A percentile compares a stretch with the other conserved stretches of the same genome.
Evolutionary conservation across 2,329 filamentous ascomycete genomes (phyloP).

Genomic region (Fusarium drepaniforme): DNA sequence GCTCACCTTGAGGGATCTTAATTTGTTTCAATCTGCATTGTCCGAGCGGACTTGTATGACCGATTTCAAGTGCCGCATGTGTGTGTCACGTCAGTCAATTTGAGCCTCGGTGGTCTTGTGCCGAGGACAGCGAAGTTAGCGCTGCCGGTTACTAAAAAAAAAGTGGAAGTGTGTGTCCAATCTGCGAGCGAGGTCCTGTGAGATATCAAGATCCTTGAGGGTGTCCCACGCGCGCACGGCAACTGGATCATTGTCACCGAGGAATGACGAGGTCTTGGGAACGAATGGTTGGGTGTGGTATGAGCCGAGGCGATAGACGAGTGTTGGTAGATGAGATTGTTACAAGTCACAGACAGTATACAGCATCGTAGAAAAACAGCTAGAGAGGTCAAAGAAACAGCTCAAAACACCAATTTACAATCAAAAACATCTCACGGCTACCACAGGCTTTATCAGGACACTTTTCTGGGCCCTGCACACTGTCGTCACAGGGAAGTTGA

Average conservation of each 20-base stretch:
- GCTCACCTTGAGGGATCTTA: constrained; percentile 22
- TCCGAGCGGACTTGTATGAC: constrained; percentile 34
- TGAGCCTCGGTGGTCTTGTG: constrained; percentile 42
- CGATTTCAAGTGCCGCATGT: constrained; percentile 2
- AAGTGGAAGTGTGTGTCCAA: constrained; percentile 32
- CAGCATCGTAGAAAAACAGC: neutral
- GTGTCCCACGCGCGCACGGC: constrained; percentile 8
- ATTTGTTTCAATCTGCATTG: neutral
- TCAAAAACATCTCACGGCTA: constrained; percentile 8
- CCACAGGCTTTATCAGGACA: constrained; percentile 16
- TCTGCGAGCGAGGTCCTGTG: constrained; percentile 10
- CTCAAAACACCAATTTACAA: neutral
- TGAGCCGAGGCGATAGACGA: constrained; percentile 1
- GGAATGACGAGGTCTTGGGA: constrained; percentile 31
- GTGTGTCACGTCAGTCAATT: constrained; percentile 3
- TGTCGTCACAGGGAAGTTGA: constrained; percentile 27
- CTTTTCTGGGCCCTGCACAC: constrained; percentile 19
- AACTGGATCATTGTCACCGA: constrained; percentile 35
- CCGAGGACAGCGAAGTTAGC: constrained; percentile 30
- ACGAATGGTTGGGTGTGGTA: constrained; percentile 18
- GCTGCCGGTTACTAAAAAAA: constrained; percentile 31
- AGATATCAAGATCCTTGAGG: constrained; percentile 5
- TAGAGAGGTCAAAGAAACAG: neutral
- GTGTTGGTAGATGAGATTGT: neutral
- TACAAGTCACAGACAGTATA: neutral